A percentile compares a stretch with the other conserved stretches of the same genome.
These are phyloP conservation scores for Graphium sp. DNA, from an alignment of 2,329 filamentous ascomycete genomes.

Conservation along the genomic window DNA sequence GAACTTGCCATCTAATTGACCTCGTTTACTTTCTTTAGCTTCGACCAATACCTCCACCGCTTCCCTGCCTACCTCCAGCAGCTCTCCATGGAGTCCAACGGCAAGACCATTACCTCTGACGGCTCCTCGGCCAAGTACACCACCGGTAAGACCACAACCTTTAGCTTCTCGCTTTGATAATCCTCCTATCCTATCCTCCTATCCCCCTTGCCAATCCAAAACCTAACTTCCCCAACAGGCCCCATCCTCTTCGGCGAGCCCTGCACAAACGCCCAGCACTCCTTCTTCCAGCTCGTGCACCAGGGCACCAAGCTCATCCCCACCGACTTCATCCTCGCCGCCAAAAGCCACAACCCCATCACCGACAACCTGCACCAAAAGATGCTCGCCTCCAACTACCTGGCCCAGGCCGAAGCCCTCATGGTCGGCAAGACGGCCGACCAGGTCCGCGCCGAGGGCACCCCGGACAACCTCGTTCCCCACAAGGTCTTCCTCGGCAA, in stretches of 20 bases:
- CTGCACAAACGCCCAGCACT: slow-evolving; percentile 98
- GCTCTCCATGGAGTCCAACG: slow-evolving; percentile 98
- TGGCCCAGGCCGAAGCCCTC: slow-evolving; percentile 73
- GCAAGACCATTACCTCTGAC: slow-evolving; percentile 88
- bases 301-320: slow-evolving; percentile 98
- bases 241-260: slow-evolving; percentile 95
- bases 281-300: slow-evolving; percentile 98
- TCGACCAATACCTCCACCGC: slow-evolving; percentile 97
- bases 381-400: slow-evolving; percentile 87
- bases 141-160: slow-evolving; percentile 35
- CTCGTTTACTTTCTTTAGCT: slow-evolving; percentile 27
- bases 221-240: slow-evolving; percentile 20
- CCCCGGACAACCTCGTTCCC: slow-evolving; percentile 61
- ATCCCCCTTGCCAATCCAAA: not conserved
- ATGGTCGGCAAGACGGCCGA: slow-evolving; percentile 84
- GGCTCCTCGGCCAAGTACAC: slow-evolving; percentile 90
- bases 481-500: slow-evolving; percentile 99
- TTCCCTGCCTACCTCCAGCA: slow-evolving; percentile 99
- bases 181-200: not conserved
- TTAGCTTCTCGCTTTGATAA: too few relatives aligned
- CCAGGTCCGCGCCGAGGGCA: slow-evolving; percentile 60
- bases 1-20: not conserved
- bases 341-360: slow-evolving; percentile 91
- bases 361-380: slow-evolving; percentile 88
- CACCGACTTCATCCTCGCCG: slow-evolving; percentile 92